Percentiles rank a stretch among this genome's conserved stretches.
Evolutionary conservation across 768 basidiomycete genomes (phyloP).

Genomic region (Mycena floridula): DNA sequence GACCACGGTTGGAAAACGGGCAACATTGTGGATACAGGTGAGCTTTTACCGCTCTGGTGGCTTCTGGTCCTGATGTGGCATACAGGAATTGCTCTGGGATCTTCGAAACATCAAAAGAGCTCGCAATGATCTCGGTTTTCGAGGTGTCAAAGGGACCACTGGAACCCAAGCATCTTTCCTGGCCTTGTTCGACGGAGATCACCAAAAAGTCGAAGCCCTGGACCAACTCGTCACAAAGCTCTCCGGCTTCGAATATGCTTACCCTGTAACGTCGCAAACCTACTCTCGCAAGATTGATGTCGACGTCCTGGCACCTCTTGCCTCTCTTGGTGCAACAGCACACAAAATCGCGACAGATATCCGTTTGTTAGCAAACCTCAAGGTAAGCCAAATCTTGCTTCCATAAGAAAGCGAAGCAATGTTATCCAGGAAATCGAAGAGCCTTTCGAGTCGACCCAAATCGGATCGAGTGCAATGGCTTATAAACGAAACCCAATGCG

Average conservation of each 20-base stretch:
- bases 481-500: conserved; percentile 99
- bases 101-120: conserved; percentile 88
- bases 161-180: conserved; percentile 97
- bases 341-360: conserved; percentile 98
- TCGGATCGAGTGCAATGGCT: conserved; percentile 96
- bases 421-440: conserved; percentile 86
- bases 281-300: conserved; percentile 97
- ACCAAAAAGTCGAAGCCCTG: conserved; percentile 82
- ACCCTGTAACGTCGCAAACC: conserved; percentile 97
- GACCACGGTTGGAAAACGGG: conserved; percentile 95
- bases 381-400: conserved; percentile 35
- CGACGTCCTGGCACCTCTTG: conserved; percentile 86
- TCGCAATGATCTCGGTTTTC: conserved; percentile 88
- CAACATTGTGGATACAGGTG: conserved; percentile 94
- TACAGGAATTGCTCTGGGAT: conserved; percentile 96
- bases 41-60: conserved; percentile 6
- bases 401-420: no score
- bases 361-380: conserved; percentile 88
- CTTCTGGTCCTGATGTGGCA: not conserved
- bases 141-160: conserved; percentile 99
- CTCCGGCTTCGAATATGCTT: conserved; percentile 89
- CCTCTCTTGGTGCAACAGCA: conserved; percentile 88
- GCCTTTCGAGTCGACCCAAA: conserved; percentile 98
- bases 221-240: conserved; percentile 87
- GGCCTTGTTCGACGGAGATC: conserved; percentile 90